Conservation (phyloP, 2,329 filamentous ascomycete species). For the Coccinonectria pachysandricola region DNA sequence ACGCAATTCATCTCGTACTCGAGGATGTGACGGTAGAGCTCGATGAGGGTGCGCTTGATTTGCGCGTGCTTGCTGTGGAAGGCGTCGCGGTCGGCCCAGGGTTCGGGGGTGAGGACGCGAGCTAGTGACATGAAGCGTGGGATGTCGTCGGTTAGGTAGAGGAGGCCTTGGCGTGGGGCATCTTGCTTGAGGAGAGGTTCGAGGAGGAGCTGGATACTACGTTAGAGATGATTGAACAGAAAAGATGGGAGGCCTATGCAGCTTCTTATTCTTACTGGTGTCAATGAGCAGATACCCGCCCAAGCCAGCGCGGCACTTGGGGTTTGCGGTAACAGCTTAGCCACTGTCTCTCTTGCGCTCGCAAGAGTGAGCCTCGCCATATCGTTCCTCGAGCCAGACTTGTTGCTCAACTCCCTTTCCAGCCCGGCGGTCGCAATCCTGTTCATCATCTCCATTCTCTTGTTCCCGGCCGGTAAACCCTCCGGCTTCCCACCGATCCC, state of each 20-base stretch:
- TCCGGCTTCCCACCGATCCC: slow-evolving; percentile 18
- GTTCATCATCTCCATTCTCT: slow-evolving; percentile 19
- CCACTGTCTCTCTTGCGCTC: slow-evolving; percentile 18
- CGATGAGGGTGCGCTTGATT: slow-evolving; percentile 14
- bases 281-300: slow-evolving; percentile 27
- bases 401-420: slow-evolving; percentile 18
- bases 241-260: neutral
- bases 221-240: slow-evolving; percentile 1
- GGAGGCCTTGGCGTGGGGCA: slow-evolving; percentile 20
- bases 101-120: slow-evolving; percentile 14
- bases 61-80: slow-evolving; percentile 14
- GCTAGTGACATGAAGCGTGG: slow-evolving; percentile 25
- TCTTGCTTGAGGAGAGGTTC: slow-evolving; percentile 24
- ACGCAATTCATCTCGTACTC: slow-evolving; percentile 32
- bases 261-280: slow-evolving; percentile 24
- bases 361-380: slow-evolving; percentile 20
- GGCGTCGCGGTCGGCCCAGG: slow-evolving; percentile 14
- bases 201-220: slow-evolving; percentile 20
- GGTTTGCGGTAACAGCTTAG: slow-evolving; percentile 15
- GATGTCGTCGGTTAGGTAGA: slow-evolving; percentile 23
- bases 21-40: slow-evolving; percentile 23
- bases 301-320: slow-evolving; percentile 23
- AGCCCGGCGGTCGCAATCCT: slow-evolving; percentile 22
- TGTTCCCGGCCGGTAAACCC: slow-evolving; percentile 13
- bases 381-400: slow-evolving; percentile 19